These are phyloP conservation scores for Dryas drummondii DNA, from an alignment of 306 rosid species.

Conservation along the genomic window DNA sequence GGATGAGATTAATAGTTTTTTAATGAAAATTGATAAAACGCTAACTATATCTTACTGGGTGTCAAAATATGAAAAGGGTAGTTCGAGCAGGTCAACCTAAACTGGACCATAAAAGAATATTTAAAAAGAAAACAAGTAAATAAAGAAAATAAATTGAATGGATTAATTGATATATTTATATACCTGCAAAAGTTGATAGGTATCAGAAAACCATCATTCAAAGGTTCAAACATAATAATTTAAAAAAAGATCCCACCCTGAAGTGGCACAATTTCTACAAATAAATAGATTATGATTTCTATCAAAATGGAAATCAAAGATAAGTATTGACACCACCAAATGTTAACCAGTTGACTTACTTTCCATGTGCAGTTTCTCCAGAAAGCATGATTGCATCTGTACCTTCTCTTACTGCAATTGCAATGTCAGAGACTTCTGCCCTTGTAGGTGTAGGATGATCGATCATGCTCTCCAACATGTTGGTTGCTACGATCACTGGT, in stretches of 20 bases:
- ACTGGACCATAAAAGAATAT: neutral
- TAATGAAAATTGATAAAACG: neutral
- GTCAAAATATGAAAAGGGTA: neutral
- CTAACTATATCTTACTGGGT: neutral
- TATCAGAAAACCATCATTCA: neutral
- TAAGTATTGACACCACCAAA: neutral
- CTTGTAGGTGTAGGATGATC: constrained; percentile 94
- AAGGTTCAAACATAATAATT: neutral
- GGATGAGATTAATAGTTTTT: neutral
- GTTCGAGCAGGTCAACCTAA: neutral
- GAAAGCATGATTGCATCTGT: constrained; percentile 98
- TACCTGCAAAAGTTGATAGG: neutral
- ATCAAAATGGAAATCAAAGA: neutral
- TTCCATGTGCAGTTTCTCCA: constrained; percentile 99
- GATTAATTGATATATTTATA: neutral
- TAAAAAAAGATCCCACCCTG: too few relatives aligned
- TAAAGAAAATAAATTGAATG: neutral
- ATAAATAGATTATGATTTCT: neutral
- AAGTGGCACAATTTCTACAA: neutral
- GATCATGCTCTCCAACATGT: constrained; percentile 99
- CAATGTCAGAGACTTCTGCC: constrained; percentile 96
- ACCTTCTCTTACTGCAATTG: constrained; percentile 93
- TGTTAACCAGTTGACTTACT: constrained; percentile 53
- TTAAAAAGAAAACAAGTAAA: neutral
- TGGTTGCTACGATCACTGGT: constrained; percentile 97